phyloP scores from a whole-genome alignment of 805 yeast genomes.

The Sugiyamaella marilandica region DNA sequence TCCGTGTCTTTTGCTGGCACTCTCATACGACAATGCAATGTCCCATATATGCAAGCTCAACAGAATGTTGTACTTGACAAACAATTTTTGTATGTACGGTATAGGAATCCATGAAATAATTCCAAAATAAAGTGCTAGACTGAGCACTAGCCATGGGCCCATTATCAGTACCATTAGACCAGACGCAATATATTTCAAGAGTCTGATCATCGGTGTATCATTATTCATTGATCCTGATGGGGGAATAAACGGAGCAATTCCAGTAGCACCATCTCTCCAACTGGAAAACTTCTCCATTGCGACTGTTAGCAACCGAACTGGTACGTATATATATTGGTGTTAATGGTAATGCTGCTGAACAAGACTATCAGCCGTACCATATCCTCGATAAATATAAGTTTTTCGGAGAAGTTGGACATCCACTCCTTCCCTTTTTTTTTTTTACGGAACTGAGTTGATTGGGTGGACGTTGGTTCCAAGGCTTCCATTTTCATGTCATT shows the following conservation, averaged over 20 bases:
- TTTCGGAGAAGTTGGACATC: too few species aligned
- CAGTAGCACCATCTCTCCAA: conserved; percentile 88
- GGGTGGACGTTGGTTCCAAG: too few species aligned
- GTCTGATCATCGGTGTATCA: not conserved
- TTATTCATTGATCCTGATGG: conserved; percentile 15
- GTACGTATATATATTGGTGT: too few species aligned
- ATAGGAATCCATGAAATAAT: conserved; percentile 14
- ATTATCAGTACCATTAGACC: conserved; percentile 5
- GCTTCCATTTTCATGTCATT: conserved; percentile 16
- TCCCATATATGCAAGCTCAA: conserved; percentile 5
- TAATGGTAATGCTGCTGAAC: too few species aligned
- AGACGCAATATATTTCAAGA: not conserved
- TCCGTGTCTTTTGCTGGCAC: conserved; percentile 1
- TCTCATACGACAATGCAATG: conserved; percentile 3
- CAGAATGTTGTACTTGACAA: conserved; percentile 4
- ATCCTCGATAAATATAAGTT: too few species aligned
- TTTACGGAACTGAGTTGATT: too few species aligned
- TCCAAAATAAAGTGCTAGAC: conserved; percentile 8
- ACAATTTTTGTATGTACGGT: not conserved
- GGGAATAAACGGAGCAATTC: conserved; percentile 87
- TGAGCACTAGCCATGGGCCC: conserved; percentile 13
- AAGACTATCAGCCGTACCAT: not conserved
- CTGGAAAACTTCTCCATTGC: conserved; percentile 76
- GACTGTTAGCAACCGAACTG: not conserved
- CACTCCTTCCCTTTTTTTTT: too few species aligned